These are phyloP conservation scores for Desmodesmus armatus DNA, from an alignment of 139 green algal genomes.

Conservation along the genomic window DNA sequence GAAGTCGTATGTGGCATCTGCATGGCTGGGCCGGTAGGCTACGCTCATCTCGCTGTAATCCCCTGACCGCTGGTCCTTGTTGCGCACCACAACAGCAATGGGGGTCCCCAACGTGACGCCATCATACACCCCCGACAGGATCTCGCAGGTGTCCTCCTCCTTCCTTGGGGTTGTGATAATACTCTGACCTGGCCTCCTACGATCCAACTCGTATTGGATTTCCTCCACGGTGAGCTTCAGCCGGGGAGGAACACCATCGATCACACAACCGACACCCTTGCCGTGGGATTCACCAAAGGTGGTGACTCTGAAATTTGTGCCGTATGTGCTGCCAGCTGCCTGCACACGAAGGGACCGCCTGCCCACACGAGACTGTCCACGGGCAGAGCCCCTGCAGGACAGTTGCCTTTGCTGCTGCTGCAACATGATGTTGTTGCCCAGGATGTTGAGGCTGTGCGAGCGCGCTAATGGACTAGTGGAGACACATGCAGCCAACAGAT, in stretches of 20 bases:
- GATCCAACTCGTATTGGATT: conserved; percentile 89
- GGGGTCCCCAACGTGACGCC: conserved; percentile 91
- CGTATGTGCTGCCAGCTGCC: conserved; percentile 87
- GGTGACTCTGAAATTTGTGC: conserved; percentile 92
- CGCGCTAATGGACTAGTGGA: no score
- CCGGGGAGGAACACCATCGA: conserved; percentile 95
- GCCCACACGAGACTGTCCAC: neutral
- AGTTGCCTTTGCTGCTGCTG: neutral
- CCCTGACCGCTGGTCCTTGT: conserved; percentile 93
- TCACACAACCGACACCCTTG: conserved; percentile 96
- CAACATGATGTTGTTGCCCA: neutral
- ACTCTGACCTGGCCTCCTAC: conserved; percentile 93
- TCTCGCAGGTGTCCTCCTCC: conserved; percentile 94
- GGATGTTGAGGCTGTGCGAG: neutral
- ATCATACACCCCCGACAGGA: conserved; percentile 87
- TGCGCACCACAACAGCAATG: conserved; percentile 96
- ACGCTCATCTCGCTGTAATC: conserved; percentile 93
- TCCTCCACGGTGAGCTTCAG: conserved; percentile 88
- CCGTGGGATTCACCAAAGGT: conserved; percentile 98
- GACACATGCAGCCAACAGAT: no score
- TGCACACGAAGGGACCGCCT: conserved; percentile 16
- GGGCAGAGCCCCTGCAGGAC: neutral
- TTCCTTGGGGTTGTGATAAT: conserved; percentile 97
- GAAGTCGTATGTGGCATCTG: conserved; percentile 99
- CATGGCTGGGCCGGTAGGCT: conserved; percentile 94